These are phyloP conservation scores for Fusarium sp. DNA, from an alignment of 2,329 filamentous ascomycete genomes.

Conservation along the genomic window DNA sequence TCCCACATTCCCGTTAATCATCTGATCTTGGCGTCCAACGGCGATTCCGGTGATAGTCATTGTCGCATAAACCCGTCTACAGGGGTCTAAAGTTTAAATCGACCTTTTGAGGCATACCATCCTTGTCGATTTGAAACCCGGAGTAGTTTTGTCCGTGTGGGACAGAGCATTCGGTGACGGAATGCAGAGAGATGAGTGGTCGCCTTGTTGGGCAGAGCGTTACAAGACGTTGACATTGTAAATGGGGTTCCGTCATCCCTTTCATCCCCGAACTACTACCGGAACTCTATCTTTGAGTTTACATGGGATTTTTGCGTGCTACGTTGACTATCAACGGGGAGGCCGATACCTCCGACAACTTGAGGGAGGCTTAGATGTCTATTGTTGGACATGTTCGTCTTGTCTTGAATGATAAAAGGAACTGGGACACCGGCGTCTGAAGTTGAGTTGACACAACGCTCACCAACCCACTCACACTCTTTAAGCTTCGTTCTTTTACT, in stretches of 20 bases:
- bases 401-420: not conserved
- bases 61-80: not conserved
- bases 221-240: not conserved
- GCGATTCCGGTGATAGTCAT: not conserved
- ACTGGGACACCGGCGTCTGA: not conserved
- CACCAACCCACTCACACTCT: constrained; percentile 1
- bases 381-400: not conserved
- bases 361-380: not conserved
- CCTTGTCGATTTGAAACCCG: not conserved
- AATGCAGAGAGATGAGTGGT: not conserved
- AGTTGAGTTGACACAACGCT: not conserved
- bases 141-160: not conserved
- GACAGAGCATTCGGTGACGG: not conserved
- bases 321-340: not conserved
- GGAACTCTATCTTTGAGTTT: not conserved
- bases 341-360: not conserved
- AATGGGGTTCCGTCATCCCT: not conserved
- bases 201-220: not conserved
- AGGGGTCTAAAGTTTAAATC: not conserved
- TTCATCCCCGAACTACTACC: not conserved
- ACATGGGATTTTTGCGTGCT: not conserved
- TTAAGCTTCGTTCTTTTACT: not conserved
- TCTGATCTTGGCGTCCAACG: not conserved
- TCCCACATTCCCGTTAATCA: not conserved
- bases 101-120: not conserved